Evolutionary conservation across 2,329 filamentous ascomycete species (phyloP).

Genomic region (Cordyceps tenuipes): DNA sequence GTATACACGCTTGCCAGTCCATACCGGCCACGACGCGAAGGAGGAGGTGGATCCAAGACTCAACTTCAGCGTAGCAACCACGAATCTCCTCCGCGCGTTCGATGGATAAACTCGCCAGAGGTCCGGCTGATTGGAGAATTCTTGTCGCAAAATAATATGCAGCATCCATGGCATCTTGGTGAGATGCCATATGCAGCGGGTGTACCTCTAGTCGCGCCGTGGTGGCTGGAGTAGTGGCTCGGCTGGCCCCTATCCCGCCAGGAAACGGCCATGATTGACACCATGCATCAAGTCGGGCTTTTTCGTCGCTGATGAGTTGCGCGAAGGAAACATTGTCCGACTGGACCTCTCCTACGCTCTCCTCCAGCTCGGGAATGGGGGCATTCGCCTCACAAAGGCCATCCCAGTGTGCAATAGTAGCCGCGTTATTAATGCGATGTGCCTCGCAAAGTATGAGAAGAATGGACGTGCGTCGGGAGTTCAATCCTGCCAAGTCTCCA

Average conservation of each 20-base stretch:
- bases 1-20: slow-evolving; percentile 18
- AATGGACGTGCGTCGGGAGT: neutral
- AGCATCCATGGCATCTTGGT: slow-evolving; percentile 14
- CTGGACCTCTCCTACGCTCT: neutral
- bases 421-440: slow-evolving; percentile 10
- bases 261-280: neutral
- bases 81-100: neutral
- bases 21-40: slow-evolving; percentile 17
- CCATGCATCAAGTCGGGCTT: neutral
- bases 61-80: neutral
- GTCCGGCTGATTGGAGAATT: slow-evolving; percentile 12
- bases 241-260: neutral
- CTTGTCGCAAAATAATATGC: slow-evolving; percentile 14
- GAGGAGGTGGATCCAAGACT: slow-evolving; percentile 16
- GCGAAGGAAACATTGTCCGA: neutral
- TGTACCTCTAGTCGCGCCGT: neutral
- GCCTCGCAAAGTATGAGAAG: slow-evolving; percentile 11
- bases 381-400: neutral
- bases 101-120: neutral
- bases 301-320: neutral
- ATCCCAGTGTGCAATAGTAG: slow-evolving; percentile 11
- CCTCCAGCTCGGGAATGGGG: too few species aligned
- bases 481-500: neutral
- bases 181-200: slow-evolving; percentile 13
- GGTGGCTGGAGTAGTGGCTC: neutral